Evolutionary conservation across 768 basidiomycete genomes (phyloP), one percentile per base, ranked within the genome.

Genomic region (Neoboletus brunneissimus): DNA sequence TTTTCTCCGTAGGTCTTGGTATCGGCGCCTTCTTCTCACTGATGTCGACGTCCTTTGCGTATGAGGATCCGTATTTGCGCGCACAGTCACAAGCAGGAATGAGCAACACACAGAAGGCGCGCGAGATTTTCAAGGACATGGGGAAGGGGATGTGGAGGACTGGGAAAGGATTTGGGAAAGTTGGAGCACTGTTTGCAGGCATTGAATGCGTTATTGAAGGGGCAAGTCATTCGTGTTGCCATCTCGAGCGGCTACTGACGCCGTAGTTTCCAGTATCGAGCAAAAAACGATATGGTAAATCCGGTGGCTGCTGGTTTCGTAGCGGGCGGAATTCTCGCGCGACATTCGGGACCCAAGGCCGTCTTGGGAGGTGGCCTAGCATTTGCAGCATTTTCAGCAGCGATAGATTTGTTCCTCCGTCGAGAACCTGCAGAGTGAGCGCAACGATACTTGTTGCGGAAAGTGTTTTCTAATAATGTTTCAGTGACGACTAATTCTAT

Each of bases 151-250:
- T 98, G 93, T 93, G 85, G 85, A 78, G 80, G 29, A 89, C 80
- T 48, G 95, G 96, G 20, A 94, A 89, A 72, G 89, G 93, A 0
- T 98, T 98, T 66, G 94, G 86, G 0, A 95, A 94, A 76, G 92
- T 98, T 45, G 96, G 94, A 18, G 91, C 91, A 13, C 67, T 98
- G 43, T 98, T 91, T 70, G 88, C 94, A n/a, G 94, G 95, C 27
- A 85, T 92, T 9, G 96, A 98, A 75, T 98, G 96, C 65, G 87
- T 93, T 54, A 88, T 98, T 53, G 96, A 98, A 76, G 90, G 87
- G 62, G 95, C 91, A 73, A 69, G 94, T 85, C 20, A 25, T 31
- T 45, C 37, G 32, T n/a, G 1, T 34, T 23, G 34, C 27, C 7
- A 3, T 49, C 34, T 25, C 37, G 0, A 23, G 41, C 13, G 31